These are phyloP conservation scores for Colletotrichum gloeosporioides DNA, from an alignment of 2,329 filamentous ascomycete species.

Conservation along the genomic window DNA sequence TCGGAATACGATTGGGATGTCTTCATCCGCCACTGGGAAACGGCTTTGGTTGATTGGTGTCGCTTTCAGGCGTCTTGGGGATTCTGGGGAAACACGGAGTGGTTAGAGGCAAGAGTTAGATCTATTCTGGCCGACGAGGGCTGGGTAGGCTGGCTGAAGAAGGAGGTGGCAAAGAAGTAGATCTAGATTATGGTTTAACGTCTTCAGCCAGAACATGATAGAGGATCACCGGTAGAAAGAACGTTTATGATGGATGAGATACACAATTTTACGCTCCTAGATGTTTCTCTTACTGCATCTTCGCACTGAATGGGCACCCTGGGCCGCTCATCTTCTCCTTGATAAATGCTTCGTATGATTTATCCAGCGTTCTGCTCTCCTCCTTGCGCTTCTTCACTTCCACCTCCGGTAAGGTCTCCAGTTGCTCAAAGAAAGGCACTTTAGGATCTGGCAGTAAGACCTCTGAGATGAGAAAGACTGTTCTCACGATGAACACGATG, in stretches of 20 bases:
- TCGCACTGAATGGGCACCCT: background rate
- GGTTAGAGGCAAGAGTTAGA: slow-evolving; percentile 60
- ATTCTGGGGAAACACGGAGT: slow-evolving; percentile 65
- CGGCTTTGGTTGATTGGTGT: slow-evolving; percentile 71
- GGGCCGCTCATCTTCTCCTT: background rate
- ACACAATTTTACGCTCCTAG: too few species aligned
- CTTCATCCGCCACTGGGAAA: slow-evolving; percentile 68
- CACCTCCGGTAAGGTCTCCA: background rate
- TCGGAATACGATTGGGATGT: slow-evolving; percentile 56
- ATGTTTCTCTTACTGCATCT: background rate
- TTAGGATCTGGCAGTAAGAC: background rate
- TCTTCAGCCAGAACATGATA: background rate
- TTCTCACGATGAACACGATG: background rate
- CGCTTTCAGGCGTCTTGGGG: slow-evolving; percentile 66
- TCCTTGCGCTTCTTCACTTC: background rate
- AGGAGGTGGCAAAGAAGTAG: slow-evolving; percentile 10
- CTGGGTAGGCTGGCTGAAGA: slow-evolving; percentile 52
- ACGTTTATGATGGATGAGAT: background rate
- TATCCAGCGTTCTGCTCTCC: background rate
- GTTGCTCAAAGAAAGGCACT: background rate
- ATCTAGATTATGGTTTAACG: background rate
- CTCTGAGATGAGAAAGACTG: background rate
- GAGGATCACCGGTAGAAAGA: background rate
- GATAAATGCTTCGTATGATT: background rate
- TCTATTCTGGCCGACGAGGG: slow-evolving; percentile 48